Evolutionary conservation across 495 filamentous ascomycete species (phyloP).

Genomic region (Penicillium steckii): DNA sequence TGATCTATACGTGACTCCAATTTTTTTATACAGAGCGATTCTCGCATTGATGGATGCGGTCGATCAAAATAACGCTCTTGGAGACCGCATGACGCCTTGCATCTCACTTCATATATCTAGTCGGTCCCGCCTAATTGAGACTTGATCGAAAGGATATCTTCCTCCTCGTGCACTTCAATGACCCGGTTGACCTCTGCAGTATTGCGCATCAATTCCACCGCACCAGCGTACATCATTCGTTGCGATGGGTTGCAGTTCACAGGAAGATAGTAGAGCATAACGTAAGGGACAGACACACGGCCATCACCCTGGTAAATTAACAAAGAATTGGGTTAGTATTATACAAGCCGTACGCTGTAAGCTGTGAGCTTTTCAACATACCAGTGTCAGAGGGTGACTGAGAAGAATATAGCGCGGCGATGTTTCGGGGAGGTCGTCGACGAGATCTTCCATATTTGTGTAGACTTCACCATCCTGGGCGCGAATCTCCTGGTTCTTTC

Average conservation of each 20-base stretch:
- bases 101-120: slow-evolving; percentile 12
- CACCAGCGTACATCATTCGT: slow-evolving; percentile 92
- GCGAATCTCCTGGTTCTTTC: slow-evolving; percentile 80
- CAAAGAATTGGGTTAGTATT: background rate
- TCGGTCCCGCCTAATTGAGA: slow-evolving; percentile 56
- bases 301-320: slow-evolving; percentile 52
- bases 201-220: slow-evolving; percentile 91
- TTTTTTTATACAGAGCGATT: background rate
- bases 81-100: background rate
- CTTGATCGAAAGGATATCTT: slow-evolving; percentile 75
- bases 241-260: slow-evolving; percentile 79
- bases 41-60: background rate
- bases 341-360: background rate
- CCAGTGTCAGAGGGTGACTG: slow-evolving; percentile 83
- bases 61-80: background rate
- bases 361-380: slow-evolving; percentile 35
- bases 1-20: slow-evolving; percentile 7
- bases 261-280: slow-evolving; percentile 90
- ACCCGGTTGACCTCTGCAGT: slow-evolving; percentile 81
- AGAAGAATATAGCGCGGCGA: slow-evolving; percentile 85
- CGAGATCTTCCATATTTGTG: slow-evolving; percentile 72
- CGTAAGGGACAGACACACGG: slow-evolving; percentile 74
- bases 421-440: slow-evolving; percentile 90
- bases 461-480: slow-evolving; percentile 74
- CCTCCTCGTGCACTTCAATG: slow-evolving; percentile 72